Evolutionary conservation across 2,329 filamentous ascomycete species (phyloP), one percentile per base, ranked within the genome.

Genomic region (Pseudocercospora crystallina): DNA sequence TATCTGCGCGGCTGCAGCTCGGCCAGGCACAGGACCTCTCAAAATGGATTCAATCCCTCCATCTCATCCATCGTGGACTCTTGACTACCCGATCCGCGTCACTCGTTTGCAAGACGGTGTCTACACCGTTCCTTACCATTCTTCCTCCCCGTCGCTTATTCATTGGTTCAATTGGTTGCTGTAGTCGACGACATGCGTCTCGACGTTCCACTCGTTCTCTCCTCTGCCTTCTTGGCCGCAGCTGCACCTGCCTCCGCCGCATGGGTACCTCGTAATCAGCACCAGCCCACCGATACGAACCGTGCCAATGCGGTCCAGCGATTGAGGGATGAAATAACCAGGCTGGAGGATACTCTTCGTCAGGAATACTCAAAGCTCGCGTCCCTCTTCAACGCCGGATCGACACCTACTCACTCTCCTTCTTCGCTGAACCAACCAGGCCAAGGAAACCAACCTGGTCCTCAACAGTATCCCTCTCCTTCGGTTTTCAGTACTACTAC

Each of bases 171-270:
- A 26, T 38, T 13, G 36, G 40, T 33, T 32, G 40, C 31, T 38
- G 29, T 36, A 44, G 50, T 57, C 44, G 38, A 44, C 36, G 34
- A 17, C 29, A 60, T 61, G 57, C 56, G 49, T 36, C 49, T 56
- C 49, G 54, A 56, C 51, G 40, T 55, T 54, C 56, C 60, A 53
- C 49, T 62, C 57, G 36, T 61, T 57, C 49, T 44, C 45, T 46
- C 20, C 20, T 26, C 50, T 37, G 35, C 54, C 46, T 39, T 57
- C 10, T 46, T 58, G 34, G 57, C 51, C 33, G 53, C 49, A 26
- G 20, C 20, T 26, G 20, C 20, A 26, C 20, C 20, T 38, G 57
- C 49, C 41, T 31, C 47, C 74, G 51, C 57, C 33, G 56, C 59
- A 51, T 45, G 54, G 57, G 46, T 57, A 39, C 49, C 57, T 51